Evolutionary conservation across 1,284 basidiomycete species (phyloP), one percentile per base, ranked within the genome.

Genomic region (Heterobasidion annosum): DNA sequence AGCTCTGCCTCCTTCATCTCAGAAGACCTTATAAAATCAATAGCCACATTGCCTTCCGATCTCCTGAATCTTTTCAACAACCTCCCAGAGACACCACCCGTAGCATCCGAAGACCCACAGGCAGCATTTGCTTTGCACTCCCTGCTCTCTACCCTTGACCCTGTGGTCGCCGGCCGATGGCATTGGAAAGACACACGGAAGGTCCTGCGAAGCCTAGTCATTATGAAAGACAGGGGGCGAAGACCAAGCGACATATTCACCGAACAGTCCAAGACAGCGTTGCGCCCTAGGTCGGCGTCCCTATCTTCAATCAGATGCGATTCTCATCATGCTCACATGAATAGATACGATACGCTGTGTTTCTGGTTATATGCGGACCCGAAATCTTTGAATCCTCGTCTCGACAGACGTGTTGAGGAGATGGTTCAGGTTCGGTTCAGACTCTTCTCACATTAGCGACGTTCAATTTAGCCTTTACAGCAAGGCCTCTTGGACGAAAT

Each of bases 121-220:
- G 69, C 72, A 5, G 81, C 88, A 0, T 74, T 81, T 53, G 66
- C 71, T 25, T 68, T 98, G 6, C 82, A 95, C 69, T 71, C 69
- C 8, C 72, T 98, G 2, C 71, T 99, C 2, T 67, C 75, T 2
- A 67, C 72, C 0, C 72, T 99, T 6, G 97, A 99, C 64, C 85
- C 85, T 0, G 63, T 67, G 0, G 85, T 94, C 56, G 92, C 91
- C 0, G 73, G 73, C 13, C 75, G 94, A 58, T 99, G 97, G 96
- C 97, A 99, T 68, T 97, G 93, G 91, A 81, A 78, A 57, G 97
- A 99, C 64, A 85, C 90, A 0, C 77, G 97, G 16, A 99, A 98
- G 67, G 88, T 98, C 1, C 68, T 91, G 19, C 79, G 95, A 32
- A 90, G 82, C 57, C 69, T 99, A 1, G 78, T 82, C 48, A 84